Base-by-base conservation (phyloP, 305 asterid genomes). In the Fraxinus greggii region DNA sequence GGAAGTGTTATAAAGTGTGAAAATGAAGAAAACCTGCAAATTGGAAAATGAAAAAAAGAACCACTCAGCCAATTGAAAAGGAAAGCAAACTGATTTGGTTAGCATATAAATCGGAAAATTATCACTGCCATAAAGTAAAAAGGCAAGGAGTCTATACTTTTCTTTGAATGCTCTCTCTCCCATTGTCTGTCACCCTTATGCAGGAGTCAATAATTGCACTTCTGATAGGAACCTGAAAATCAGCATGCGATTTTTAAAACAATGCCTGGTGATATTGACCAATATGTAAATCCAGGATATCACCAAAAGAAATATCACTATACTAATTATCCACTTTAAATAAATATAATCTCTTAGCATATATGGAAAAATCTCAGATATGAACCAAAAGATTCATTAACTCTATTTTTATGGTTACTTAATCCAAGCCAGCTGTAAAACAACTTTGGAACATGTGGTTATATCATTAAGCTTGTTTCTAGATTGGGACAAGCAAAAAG, bases 141-240 rank as follows among this genome's bases (percentile, higher is more conserved):
- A 83, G 63, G 63, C 78, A 56, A 69, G 75, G 74, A 69, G 83
- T 65, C 65, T 83, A 74, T 86, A 92, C 99, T 91, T 93, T 95
- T 88, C 97, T 90, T 79, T 88, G 93, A 84, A 92, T 93, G 91
- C 92, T 95, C 87, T 95, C 98, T 87, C 99, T 90, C 85, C 99
- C 99, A 84, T 95, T 94, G 89, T 94, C 99, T 4, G 97, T 90
- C 81, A 93, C 99, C 84, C 99, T 93, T 79, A 95, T 94, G 94
- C 95, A 94, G 84, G 98, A 92, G 89, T 95, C 99, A 38, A 95
- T 88, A 80, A 93, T 89, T 79, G 99, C 97, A 87, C 99, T 95
- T 87, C 95, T 92, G 79, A 93, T 85, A 81, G 99, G 98, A 78
- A 91, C 95, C 99, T 95, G 92, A 81, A 67, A 79, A 48, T 12